phyloP scores from a whole-genome alignment of 2,329 filamentous ascomycete species.

The Venturiaceae sp. region DNA sequence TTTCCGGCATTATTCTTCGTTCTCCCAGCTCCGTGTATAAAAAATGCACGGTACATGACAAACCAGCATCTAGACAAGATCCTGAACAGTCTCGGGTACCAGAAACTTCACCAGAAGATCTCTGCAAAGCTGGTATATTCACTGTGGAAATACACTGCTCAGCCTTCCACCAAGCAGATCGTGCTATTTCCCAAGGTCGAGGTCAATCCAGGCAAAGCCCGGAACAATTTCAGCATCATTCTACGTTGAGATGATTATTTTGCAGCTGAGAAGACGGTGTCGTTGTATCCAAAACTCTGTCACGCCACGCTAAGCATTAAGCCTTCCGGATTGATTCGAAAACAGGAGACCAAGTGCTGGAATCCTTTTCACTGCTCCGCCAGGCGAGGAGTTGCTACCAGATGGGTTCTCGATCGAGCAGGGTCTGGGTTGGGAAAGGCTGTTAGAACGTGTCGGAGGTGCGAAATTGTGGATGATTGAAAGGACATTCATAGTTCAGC shows the following conservation, averaged over 20 bases:
- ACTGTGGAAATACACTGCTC: conserved; percentile 55
- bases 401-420: too few relatives aligned
- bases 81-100: conserved; percentile 70
- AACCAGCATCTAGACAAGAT: conserved; percentile 59
- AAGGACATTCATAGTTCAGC: too few relatives aligned
- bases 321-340: not conserved
- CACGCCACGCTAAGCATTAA: not conserved
- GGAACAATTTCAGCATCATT: conserved; percentile 10
- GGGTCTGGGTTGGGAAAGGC: too few relatives aligned
- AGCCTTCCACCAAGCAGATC: not conserved
- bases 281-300: too few relatives aligned
- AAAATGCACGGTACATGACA: conserved; percentile 84
- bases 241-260: not conserved
- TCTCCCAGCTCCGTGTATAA: conserved; percentile 75
- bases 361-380: not conserved
- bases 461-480: too few relatives aligned
- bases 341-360: not conserved
- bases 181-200: conserved; percentile 8
- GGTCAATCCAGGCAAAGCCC: conserved; percentile 7
- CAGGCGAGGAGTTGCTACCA: too few relatives aligned
- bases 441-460: too few relatives aligned
- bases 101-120: conserved; percentile 54
- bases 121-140: conserved; percentile 83
- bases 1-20: conserved; percentile 80
- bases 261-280: not conserved